Base-by-base conservation (phyloP, 768 basidiomycete species). In the Auricularia heimuer region DNA sequence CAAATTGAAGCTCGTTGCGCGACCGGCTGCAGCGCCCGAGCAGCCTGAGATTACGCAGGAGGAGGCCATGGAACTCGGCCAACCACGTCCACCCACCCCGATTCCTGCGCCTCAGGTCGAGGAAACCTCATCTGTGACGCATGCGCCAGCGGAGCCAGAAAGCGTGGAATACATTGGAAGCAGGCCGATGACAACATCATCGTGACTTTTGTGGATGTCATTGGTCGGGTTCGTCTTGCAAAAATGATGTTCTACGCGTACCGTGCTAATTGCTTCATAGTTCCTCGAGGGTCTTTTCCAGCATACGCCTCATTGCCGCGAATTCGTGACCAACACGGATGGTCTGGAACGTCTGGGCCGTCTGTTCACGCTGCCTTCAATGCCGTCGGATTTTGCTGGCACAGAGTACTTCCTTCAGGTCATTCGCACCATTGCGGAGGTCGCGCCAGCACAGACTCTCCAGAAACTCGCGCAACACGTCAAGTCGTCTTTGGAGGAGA, bases 241-340 rank as follows among this genome's bases (percentile, higher is more conserved):
- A 7, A 42, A 7, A 42, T 42, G 7, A 42, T 42, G 39, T 42
- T 44, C 39, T 29, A 35, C 56, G 35, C 10, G 10, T 2, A 10
- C n/a, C 61, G 44, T 18, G 44, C 44, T 45, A 21, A 10, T 51
- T 21, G 24, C 24, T 62, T 36, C 39, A 11, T 69, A 95, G 92
- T 95, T 97, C 75, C 81, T 95, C 63, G 93, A 95, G 74, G 95
- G 97, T 4, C 81, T 98, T 51, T 95, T 98, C 78, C 94, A 95
- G 70, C 94, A 96, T 72, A 81, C 86, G 1, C 85, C 86, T 29
- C 92, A 98, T 74, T 91, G 91, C 79, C 86, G 86, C 68, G 96
- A 98, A 69, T 98, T 98, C 73, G 85, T 97, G 66, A 77, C 82
- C 60, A 80, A 82, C 66, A 80, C 87, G 3, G 84, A 94, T 70